Evolutionary conservation across 2,329 filamentous ascomycete genomes (phyloP).

Genomic region (Harringtonia aguacate): DNA sequence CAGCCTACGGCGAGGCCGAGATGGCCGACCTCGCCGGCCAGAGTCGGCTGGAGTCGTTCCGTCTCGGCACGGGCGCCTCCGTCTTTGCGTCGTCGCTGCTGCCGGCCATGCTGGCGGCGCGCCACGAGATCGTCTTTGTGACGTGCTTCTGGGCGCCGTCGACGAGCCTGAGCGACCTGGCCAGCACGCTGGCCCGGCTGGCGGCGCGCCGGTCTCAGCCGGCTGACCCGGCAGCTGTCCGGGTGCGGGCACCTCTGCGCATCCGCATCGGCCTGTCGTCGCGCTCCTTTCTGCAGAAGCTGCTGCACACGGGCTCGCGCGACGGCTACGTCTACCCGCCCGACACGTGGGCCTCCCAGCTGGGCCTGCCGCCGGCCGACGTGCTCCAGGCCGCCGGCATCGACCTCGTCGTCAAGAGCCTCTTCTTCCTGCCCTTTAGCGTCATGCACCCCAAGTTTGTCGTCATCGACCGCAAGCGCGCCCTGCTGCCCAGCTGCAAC

Average conservation of each 20-base stretch:
- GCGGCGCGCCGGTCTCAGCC: conserved; percentile 32
- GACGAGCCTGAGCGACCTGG: conserved; percentile 45
- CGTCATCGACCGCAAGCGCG: conserved; percentile 55
- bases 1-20: conserved; percentile 28
- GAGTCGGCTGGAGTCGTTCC: conserved; percentile 35
- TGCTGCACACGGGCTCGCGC: conserved; percentile 57
- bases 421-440: conserved; percentile 71
- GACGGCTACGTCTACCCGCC: conserved; percentile 52
- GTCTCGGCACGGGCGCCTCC: conserved; percentile 46
- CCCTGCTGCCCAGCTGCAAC: conserved; percentile 70
- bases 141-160: conserved; percentile 37
- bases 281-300: conserved; percentile 58
- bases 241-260: conserved; percentile 29
- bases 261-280: conserved; percentile 72
- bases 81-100: conserved; percentile 45
- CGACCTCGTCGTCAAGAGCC: conserved; percentile 60
- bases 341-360: conserved; percentile 43
- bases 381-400: conserved; percentile 46
- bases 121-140: conserved; percentile 11
- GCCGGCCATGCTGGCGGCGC: conserved; percentile 41
- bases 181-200: conserved; percentile 45
- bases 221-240: conserved; percentile 2
- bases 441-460: conserved; percentile 86
- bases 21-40: conserved; percentile 30
- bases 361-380: conserved; percentile 52